phyloP scores from a whole-genome alignment of 176 grass and related monocot species.

The Stipa capillata region DNA sequence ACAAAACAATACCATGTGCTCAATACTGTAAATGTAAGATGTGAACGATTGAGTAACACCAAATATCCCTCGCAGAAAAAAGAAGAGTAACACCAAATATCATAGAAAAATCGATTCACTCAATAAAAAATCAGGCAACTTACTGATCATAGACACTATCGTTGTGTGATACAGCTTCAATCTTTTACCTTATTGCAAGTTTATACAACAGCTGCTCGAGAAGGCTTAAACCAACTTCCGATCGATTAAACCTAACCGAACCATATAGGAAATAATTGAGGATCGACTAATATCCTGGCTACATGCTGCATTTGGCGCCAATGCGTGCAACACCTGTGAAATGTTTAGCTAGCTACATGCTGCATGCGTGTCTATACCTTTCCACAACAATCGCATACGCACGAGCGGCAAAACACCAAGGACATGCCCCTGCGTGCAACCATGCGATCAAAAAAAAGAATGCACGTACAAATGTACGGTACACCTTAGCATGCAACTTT shows the following conservation, averaged over 20 bases:
- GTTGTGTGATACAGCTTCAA: too few relatives aligned
- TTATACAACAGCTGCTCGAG: neutral
- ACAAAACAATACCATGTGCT: too few relatives aligned
- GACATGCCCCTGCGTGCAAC: neutral
- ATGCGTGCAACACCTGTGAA: neutral
- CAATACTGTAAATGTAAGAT: too few relatives aligned
- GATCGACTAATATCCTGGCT: neutral
- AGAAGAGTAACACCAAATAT: too few relatives aligned
- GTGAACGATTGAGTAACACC: too few relatives aligned
- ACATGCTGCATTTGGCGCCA: neutral
- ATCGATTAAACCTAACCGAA: too few relatives aligned
- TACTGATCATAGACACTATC: too few relatives aligned
- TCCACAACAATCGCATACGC: constrained; percentile 17
- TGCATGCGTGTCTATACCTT: neutral
- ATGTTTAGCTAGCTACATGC: neutral
- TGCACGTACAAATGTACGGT: neutral
- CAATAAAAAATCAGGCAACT: too few relatives aligned
- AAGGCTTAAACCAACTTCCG: too few relatives aligned
- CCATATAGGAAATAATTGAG: neutral
- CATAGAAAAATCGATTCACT: too few relatives aligned
- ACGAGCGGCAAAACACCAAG: neutral
- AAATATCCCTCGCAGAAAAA: too few relatives aligned
- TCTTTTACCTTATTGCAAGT: neutral
- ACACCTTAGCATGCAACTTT: too few relatives aligned
- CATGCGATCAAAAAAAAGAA: neutral